Conservation (phyloP, 192 early-diverging fungal genomes). For the Coemansia asiatica region DNA sequence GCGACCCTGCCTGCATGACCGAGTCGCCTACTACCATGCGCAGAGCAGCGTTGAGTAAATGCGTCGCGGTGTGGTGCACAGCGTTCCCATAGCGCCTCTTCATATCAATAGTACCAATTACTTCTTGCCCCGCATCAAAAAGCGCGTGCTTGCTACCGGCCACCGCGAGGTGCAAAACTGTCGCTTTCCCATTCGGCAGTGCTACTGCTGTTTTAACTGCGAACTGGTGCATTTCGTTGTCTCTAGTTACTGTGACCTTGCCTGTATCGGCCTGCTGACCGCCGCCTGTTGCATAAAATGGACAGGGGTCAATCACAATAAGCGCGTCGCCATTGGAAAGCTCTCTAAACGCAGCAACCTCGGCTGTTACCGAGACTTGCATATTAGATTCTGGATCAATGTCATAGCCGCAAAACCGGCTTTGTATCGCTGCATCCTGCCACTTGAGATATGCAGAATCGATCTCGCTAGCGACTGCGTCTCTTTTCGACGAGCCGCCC, state of each 20-base stretch:
- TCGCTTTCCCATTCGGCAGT: slow-evolving; percentile 70
- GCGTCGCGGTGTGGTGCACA: slow-evolving; percentile 97
- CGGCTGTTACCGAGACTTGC: slow-evolving; percentile 64
- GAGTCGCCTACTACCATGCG: slow-evolving; percentile 71
- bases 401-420: slow-evolving; percentile 80
- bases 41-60: slow-evolving; percentile 92
- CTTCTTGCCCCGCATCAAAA: slow-evolving; percentile 61
- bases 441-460: slow-evolving; percentile 78
- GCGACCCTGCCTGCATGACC: slow-evolving; percentile 90
- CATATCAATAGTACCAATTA: slow-evolving; percentile 78
- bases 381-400: slow-evolving; percentile 64
- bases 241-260: slow-evolving; percentile 60
- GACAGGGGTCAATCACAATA: slow-evolving; percentile 87
- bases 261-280: slow-evolving; percentile 94
- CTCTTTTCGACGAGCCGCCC: slow-evolving; percentile 56
- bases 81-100: slow-evolving; percentile 78
- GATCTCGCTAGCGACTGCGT: slow-evolving; percentile 80
- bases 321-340: slow-evolving; percentile 53
- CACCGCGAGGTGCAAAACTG: slow-evolving; percentile 82
- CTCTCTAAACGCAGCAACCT: slow-evolving; percentile 24
- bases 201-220: slow-evolving; percentile 63
- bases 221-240: slow-evolving; percentile 68
- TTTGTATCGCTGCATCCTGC: slow-evolving; percentile 69
- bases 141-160: slow-evolving; percentile 78
- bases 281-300: slow-evolving; percentile 94